phyloP scores from a whole-genome alignment of 768 basidiomycete genomes.

The Agaricus subrufescens region DNA sequence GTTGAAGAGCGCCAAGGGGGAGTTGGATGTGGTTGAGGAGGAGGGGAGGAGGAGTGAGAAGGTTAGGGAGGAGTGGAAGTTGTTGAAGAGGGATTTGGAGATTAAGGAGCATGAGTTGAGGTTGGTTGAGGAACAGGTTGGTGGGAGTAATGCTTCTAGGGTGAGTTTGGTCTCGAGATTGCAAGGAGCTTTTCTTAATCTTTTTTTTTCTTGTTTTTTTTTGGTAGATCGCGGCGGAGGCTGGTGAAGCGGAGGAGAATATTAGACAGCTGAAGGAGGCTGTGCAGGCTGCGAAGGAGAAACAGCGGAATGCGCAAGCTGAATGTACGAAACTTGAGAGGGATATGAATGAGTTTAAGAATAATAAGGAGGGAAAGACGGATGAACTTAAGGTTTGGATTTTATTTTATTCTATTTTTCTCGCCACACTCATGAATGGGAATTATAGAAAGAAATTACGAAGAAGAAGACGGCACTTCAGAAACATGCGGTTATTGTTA shows the following conservation, averaged over 20 bases:
- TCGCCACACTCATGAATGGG: too few relatives aligned
- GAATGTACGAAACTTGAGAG: slow-evolving; percentile 88
- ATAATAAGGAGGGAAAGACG: slow-evolving; percentile 97
- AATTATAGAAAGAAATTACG: not conserved
- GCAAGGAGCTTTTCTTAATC: not conserved
- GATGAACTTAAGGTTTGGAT: slow-evolving; percentile 79
- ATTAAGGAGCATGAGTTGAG: slow-evolving; percentile 86
- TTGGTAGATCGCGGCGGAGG: slow-evolving; percentile 70
- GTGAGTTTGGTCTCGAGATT: slow-evolving; percentile 33
- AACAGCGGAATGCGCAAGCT: slow-evolving; percentile 69
- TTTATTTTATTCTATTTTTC: not conserved
- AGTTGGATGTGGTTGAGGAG: slow-evolving; percentile 46
- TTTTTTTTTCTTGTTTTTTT: not conserved
- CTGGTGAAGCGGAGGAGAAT: slow-evolving; percentile 63
- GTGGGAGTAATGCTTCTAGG: slow-evolving; percentile 83
- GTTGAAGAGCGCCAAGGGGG: slow-evolving; percentile 43
- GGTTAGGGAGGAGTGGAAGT: slow-evolving; percentile 58
- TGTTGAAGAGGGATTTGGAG: slow-evolving; percentile 64
- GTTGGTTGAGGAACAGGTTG: slow-evolving; percentile 79
- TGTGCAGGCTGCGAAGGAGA: slow-evolving; percentile 63
- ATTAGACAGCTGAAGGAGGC: slow-evolving; percentile 56
- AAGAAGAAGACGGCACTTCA: slow-evolving; percentile 79
- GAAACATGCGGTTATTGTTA: slow-evolving; percentile 77
- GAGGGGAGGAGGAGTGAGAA: slow-evolving; percentile 50
- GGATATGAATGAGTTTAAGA: slow-evolving; percentile 98